Evolutionary conservation across 1,284 basidiomycete genomes (phyloP), one percentile per base, ranked within the genome.

Genomic region (Moesziomyces antarcticus): DNA sequence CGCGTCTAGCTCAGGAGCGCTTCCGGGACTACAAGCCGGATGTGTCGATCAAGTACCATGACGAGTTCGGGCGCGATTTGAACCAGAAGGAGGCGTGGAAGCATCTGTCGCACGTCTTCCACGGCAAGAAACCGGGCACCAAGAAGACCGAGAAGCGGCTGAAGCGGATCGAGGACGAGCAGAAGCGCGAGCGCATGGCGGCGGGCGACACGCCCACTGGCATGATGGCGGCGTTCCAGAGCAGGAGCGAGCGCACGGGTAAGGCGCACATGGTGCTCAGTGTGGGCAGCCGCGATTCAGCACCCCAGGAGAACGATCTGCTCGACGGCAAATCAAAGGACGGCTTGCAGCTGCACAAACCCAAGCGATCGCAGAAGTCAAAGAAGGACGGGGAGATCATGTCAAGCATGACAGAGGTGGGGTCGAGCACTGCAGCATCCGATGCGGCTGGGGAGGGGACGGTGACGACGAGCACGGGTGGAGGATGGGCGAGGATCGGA

Each of bases 11-110:
- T 47, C 86, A 94, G 76, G 93, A 97, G 41, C 84, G 89, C 50
- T 99, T 92, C 88, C 92, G 91, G 85, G 89, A 92, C 82, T 99
- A 99, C 88, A 97, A 95, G 85, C 97, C 97, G 1, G 94, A 97
- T 84, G 89, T 99, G 78, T 93, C 96, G 73, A 93, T 99, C 82
- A 92, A 92, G 63, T 99, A 99, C 85, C 92, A 96, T 75, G 97
- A 99, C 84, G 78, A 83, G 60, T 93, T 93, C 82, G 97, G 97
- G n/a, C 88, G 94, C 21, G 85, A 88, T 69, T 87, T 98, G 83
- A 93, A 92, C 24, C 90, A 91, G 35, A 98, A 98, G 87, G 97
- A 99, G 64, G 85, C 85, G 22, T 85, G 85, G 85, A 85, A 85
- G 72, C 67, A 74, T 24, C 76, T 84, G 14, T 78, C 74, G 47